Percentiles rank a stretch among this genome's conserved stretches.
Conservation (phyloP, 176 grass and related monocot species). For the Oryza longistaminata region DNA sequence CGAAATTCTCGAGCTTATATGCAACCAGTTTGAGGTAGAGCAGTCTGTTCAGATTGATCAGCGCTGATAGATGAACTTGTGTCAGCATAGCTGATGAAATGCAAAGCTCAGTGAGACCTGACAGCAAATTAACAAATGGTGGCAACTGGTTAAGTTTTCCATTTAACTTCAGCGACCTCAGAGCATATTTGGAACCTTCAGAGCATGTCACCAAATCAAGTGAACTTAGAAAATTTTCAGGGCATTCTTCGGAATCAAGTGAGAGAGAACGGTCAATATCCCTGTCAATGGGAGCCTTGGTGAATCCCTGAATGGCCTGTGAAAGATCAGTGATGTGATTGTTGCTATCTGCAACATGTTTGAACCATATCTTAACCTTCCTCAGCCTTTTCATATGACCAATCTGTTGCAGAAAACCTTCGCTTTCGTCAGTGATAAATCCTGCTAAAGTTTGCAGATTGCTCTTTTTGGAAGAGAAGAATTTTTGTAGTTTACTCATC, state of each 20-base stretch:
- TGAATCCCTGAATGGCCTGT: conserved; percentile 36
- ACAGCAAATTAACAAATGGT: conserved; percentile 27
- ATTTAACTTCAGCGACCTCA: conserved; percentile 38
- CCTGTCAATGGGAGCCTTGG: conserved; percentile 29
- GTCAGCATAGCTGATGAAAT: conserved; percentile 37
- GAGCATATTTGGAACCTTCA: conserved; percentile 34
- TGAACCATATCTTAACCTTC: conserved; percentile 41
- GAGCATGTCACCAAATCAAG: conserved; percentile 28
- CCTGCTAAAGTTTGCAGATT: conserved; percentile 40
- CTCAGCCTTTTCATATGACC: conserved; percentile 14
- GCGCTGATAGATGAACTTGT: conserved; percentile 11
- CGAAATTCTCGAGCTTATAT: background rate
- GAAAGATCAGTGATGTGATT: conserved; percentile 4
- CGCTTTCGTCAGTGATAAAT: background rate
- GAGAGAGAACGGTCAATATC: conserved; percentile 24
- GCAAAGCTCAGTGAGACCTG: conserved; percentile 37
- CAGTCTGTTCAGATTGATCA: conserved; percentile 28
- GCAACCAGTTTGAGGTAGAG: conserved; percentile 40
- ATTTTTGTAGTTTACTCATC: conserved; percentile 30
- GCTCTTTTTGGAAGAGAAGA: conserved; percentile 18
- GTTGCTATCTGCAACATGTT: background rate
- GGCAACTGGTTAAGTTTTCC: conserved; percentile 20
- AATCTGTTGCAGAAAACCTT: conserved; percentile 17
- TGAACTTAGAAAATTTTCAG: conserved; percentile 14
- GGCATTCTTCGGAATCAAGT: conserved; percentile 17